These are phyloP conservation scores for Irpex sp. DNA, from an alignment of 1,284 basidiomycete genomes.

Conservation along the genomic window DNA sequence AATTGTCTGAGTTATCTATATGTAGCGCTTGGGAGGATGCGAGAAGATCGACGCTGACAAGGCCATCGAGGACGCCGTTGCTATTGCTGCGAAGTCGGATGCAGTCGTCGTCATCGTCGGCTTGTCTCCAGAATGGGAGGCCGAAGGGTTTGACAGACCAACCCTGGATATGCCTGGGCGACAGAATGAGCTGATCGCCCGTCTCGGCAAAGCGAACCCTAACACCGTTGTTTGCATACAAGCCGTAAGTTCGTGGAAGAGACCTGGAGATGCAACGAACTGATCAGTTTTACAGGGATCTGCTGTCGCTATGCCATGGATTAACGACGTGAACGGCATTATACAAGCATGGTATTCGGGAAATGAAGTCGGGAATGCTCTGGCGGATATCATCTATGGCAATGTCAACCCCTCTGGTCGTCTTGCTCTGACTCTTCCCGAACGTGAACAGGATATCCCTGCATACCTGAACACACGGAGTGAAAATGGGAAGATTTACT, in stretches of 20 bases:
- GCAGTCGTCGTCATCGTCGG: slow-evolving; percentile 61
- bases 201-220: slow-evolving; percentile 56
- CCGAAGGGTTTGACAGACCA: slow-evolving; percentile 65
- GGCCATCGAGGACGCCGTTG: slow-evolving; percentile 55
- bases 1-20: not conserved
- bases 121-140: slow-evolving; percentile 67
- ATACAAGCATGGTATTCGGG: slow-evolving; percentile 72
- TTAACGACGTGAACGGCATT: slow-evolving; percentile 45
- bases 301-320: slow-evolving; percentile 67
- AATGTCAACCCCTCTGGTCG: slow-evolving; percentile 69
- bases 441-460: slow-evolving; percentile 61
- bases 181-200: slow-evolving; percentile 60
- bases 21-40: slow-evolving; percentile 60
- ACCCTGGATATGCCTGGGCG: slow-evolving; percentile 54
- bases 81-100: slow-evolving; percentile 56
- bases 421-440: slow-evolving; percentile 67
- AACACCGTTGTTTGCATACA: slow-evolving; percentile 67
- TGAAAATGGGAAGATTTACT: slow-evolving; percentile 63
- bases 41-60: slow-evolving; percentile 58
- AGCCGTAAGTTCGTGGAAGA: slow-evolving; percentile 40
- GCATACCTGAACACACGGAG: slow-evolving; percentile 57
- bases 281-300: slow-evolving; percentile 42
- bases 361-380: slow-evolving; percentile 72
- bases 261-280: not conserved
- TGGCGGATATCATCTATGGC: slow-evolving; percentile 73